phyloP scores from a whole-genome alignment of 106 monocot species.

The Ottelia alismoides region DNA sequence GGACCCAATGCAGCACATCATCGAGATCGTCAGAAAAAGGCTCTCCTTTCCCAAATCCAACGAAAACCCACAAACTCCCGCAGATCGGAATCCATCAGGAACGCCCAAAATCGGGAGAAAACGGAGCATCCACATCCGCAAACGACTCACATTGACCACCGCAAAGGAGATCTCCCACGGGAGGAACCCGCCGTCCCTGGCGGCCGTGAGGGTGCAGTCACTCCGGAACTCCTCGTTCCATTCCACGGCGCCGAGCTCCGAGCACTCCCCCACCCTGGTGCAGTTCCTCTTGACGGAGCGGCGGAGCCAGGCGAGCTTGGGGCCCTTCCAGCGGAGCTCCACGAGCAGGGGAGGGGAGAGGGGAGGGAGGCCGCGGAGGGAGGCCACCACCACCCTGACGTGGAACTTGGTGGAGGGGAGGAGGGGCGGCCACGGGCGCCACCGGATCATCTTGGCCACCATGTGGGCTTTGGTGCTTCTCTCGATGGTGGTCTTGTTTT shows the following conservation, averaged over 20 bases:
- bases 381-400: neutral
- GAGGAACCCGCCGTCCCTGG: conserved; percentile 36
- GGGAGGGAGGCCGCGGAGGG: neutral
- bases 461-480: no score
- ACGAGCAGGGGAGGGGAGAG: neutral
- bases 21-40: no score
- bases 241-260: conserved; percentile 9
- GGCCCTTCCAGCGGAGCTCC: conserved; percentile 52
- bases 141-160: conserved; percentile 73
- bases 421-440: conserved; percentile 50
- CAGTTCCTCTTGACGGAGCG: conserved; percentile 39
- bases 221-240: conserved; percentile 44
- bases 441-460: conserved; percentile 36
- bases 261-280: conserved; percentile 34
- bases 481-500: no score
- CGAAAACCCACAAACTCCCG: no score
- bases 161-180: conserved; percentile 65
- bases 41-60: no score
- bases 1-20: no score
- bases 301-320: conserved; percentile 24
- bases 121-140: no score
- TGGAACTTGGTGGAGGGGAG: neutral
- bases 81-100: no score
- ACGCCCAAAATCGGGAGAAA: no score
- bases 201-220: conserved; percentile 29